Base-by-base conservation (phyloP, 371 early-diverging fungal species). In the Lichtheimia ramosa region DNA sequence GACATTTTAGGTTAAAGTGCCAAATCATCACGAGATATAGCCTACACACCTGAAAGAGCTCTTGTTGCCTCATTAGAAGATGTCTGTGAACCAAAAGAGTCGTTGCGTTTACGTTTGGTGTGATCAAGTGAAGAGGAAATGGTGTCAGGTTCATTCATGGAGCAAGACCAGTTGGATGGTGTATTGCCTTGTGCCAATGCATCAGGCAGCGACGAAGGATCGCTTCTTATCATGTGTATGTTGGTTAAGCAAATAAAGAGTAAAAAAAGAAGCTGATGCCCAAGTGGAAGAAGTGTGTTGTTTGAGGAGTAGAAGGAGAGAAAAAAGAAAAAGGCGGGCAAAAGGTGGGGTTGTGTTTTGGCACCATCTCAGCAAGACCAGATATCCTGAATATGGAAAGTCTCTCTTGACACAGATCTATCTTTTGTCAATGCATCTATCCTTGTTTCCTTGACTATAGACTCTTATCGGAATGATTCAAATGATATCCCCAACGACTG, bases 331-430 rank as follows among this genome's bases (percentile, higher is more conserved):
- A 46, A 46, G 46, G 10, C 46, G 46, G 16, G 46, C 46, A 18
- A 34, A 34, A 8, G 34, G 34, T 34, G 34, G 34, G 34, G 34
- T 34, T 34, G 34, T 34, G 34, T 34, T 34, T 34, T 34, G 34
- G 34, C 6, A n/a, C n/a, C 21, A 46, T 46, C 46, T 46, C 46
- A 46, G 46, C 46, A 46, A 46, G 46, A 46, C 46, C 46, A 46
- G 21, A 46, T 18, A 16, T 21, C 21, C 46, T 46, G 46, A 7
- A 16, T 46, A 46, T 18, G 46, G 46, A 46, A 46, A 21, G 46
- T 46, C 46, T 18, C 18, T 15, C 25, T 46, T 46, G 46, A 18
- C 5, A 18, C 46, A 21, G 3, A n/a, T 46, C 46, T 46, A 18
- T 46, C 46, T 21, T 43, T 34, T 34, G 5, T 8, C 34, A 8